These are phyloP conservation scores for Senna siamea DNA, from an alignment of 306 rosid genomes.

Conservation along the genomic window DNA sequence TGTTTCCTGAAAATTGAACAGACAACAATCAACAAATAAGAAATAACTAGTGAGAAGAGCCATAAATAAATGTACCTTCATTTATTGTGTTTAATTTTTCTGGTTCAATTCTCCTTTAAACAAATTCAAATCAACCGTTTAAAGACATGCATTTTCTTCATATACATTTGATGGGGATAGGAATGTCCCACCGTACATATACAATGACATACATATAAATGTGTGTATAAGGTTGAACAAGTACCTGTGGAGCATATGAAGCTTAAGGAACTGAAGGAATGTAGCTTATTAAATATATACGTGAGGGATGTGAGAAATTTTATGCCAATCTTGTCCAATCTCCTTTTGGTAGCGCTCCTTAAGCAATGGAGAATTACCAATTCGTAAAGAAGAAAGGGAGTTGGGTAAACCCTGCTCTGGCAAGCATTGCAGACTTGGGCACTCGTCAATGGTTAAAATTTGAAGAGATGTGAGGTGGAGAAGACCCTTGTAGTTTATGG, in stretches of 20 bases:
- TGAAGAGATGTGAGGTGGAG: constrained; percentile 16
- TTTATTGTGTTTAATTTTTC: neutral
- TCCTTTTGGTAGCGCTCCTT: neutral
- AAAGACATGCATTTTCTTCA: neutral
- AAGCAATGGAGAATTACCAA: neutral
- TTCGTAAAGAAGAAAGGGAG: neutral
- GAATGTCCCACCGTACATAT: too few relatives aligned
- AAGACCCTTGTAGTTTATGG: constrained; percentile 9
- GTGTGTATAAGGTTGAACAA: too few relatives aligned
- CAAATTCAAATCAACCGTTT: neutral
- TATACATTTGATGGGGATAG: neutral
- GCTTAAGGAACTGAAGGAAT: too few relatives aligned
- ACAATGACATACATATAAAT: too few relatives aligned
- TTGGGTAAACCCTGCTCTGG: constrained; percentile 26
- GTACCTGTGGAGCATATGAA: too few relatives aligned
- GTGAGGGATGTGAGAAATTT: neutral
- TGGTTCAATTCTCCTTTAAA: neutral
- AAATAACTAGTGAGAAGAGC: neutral
- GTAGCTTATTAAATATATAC: too few relatives aligned
- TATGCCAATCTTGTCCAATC: neutral
- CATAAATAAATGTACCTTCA: neutral
- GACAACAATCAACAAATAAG: too few relatives aligned
- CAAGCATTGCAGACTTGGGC: constrained; percentile 18
- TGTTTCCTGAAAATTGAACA: constrained; percentile 38
- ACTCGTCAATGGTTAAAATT: fast-evolving